A percentile compares a stretch with the other conserved stretches of the same genome.
Conservation (phyloP, 495 filamentous ascomycete genomes). For the Niebla homalea region DNA sequence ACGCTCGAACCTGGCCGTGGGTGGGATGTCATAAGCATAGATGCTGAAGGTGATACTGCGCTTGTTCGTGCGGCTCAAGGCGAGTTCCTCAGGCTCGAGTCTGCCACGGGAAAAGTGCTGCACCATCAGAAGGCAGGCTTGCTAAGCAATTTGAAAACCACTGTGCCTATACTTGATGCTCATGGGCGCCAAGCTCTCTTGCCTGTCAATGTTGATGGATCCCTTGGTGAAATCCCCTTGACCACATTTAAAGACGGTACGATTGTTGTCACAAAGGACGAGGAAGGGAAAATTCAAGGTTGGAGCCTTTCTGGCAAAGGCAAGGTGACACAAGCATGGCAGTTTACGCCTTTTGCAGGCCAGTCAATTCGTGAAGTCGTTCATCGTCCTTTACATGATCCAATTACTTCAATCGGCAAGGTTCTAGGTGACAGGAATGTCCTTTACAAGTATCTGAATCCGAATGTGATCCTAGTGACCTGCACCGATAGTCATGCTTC, state of each 20-base stretch:
- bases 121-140: constrained; percentile 15
- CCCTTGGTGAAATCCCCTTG: constrained; percentile 4
- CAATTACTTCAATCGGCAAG: constrained; percentile 86
- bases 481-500: constrained; percentile 44
- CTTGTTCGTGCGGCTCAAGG: constrained; percentile 23
- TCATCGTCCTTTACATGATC: constrained; percentile 61
- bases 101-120: constrained; percentile 33
- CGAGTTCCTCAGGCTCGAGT: constrained; percentile 32
- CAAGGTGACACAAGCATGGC: constrained; percentile 50
- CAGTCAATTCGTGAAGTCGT: constrained; percentile 56
- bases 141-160: constrained; percentile 7
- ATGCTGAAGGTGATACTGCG: constrained; percentile 38
- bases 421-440: constrained; percentile 85
- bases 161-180: constrained; percentile 7
- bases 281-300: constrained; percentile 49
- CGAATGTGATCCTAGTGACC: constrained; percentile 70
- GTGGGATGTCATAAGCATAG: constrained; percentile 59
- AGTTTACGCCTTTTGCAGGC: constrained; percentile 52
- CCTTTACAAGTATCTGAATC: constrained; percentile 92
- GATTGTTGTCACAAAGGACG: constrained; percentile 47
- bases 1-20: constrained; percentile 36
- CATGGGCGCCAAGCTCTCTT: constrained; percentile 9
- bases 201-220: constrained; percentile 13
- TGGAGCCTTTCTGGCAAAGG: constrained; percentile 31
- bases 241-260: constrained; percentile 8